Conservation (phyloP, 768 basidiomycete genomes). For the Lentinus brumalis region DNA sequence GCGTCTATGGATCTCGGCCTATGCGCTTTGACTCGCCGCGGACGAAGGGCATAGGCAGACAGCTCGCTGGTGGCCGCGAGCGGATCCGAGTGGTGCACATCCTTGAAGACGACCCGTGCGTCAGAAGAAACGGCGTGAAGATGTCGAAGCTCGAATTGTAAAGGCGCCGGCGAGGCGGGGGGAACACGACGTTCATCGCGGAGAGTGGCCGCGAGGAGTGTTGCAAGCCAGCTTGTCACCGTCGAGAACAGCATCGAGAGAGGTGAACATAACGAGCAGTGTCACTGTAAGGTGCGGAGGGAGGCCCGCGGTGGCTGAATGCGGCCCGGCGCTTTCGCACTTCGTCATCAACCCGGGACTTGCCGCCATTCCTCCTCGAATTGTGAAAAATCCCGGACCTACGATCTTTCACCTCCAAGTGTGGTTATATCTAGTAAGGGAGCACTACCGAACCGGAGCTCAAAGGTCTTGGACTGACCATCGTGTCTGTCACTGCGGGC, state of each 20-base stretch:
- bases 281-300: no score
- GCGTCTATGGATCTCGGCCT: conserved; percentile 49
- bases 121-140: conserved; percentile 59
- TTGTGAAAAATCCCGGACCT: no score
- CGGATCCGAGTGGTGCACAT: conserved; percentile 38
- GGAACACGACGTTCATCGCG: not conserved
- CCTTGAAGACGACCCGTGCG: conserved; percentile 61
- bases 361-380: no score
- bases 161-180: not conserved
- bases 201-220: conserved; percentile 8
- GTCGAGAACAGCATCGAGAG: conserved; percentile 24
- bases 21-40: conserved; percentile 41
- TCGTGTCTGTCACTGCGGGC: no score
- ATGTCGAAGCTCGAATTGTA: conserved; percentile 71
- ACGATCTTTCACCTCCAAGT: no score
- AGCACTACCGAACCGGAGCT: no score
- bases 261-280: conserved; percentile 6
- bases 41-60: conserved; percentile 43
- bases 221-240: conserved; percentile 17
- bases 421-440: no score
- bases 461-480: no score
- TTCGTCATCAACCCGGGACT: no score
- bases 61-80: conserved; percentile 16
- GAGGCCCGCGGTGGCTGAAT: no score
- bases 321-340: no score